phyloP scores from a whole-genome alignment of 495 filamentous ascomycete genomes.

The Talaromyces ruber region DNA sequence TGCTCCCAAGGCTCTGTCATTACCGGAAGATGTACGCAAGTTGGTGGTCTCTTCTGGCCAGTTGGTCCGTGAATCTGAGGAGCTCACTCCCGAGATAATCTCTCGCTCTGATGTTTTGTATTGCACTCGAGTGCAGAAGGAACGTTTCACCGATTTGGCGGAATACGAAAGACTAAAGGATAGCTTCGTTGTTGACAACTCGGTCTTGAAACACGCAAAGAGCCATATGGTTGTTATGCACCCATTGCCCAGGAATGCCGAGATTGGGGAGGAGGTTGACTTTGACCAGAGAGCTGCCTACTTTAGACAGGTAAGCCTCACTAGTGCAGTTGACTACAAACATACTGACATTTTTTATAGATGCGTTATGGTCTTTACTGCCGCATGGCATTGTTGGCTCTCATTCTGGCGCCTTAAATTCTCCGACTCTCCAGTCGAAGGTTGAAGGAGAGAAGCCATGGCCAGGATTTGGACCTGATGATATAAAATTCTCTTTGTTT shows the following conservation, averaged over 20 bases:
- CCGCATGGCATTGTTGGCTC: slow-evolving; percentile 90
- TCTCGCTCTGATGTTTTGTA: slow-evolving; percentile 83
- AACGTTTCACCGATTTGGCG: slow-evolving; percentile 71
- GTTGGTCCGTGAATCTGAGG: slow-evolving; percentile 61
- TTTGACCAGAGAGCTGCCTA: slow-evolving; percentile 96
- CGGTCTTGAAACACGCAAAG: slow-evolving; percentile 87
- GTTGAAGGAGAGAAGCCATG: not conserved
- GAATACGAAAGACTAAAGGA: slow-evolving; percentile 85
- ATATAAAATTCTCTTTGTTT: slow-evolving; percentile 37
- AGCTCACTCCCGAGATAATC: slow-evolving; percentile 77
- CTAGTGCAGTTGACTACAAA: not conserved
- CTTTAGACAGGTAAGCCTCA: slow-evolving; percentile 85
- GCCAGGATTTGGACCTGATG: slow-evolving; percentile 22
- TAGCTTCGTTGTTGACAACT: slow-evolving; percentile 78
- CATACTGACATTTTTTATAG: slow-evolving; percentile 42
- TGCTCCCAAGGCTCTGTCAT: slow-evolving; percentile 65
- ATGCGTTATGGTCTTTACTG: slow-evolving; percentile 98
- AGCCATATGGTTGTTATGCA: slow-evolving; percentile 87
- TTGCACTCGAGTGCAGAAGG: slow-evolving; percentile 93
- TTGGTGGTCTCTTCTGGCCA: slow-evolving; percentile 64
- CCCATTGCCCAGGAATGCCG: slow-evolving; percentile 84
- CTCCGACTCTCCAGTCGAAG: not conserved
- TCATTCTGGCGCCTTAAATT: slow-evolving; percentile 66
- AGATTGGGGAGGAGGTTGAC: slow-evolving; percentile 92
- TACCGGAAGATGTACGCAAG: slow-evolving; percentile 66